These are phyloP conservation scores for Lithocarpus polystachyus DNA, from an alignment of 306 rosid genomes.

Conservation along the genomic window DNA sequence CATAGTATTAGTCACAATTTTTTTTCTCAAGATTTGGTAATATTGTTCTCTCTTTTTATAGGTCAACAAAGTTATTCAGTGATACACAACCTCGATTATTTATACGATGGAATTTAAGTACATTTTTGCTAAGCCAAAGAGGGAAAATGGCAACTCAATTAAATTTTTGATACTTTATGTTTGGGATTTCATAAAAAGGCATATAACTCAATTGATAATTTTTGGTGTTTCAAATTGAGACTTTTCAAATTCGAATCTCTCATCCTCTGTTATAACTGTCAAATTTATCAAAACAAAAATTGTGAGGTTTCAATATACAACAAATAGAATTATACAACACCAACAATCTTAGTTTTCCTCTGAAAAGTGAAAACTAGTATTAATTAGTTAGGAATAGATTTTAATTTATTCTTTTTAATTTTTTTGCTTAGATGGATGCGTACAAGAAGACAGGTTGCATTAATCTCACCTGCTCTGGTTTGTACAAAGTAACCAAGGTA, in stretches of 20 bases:
- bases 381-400: not conserved
- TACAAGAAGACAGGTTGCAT: conserved; percentile 64
- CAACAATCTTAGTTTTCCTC: not conserved
- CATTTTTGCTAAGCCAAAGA: not conserved
- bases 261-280: too few relatives aligned
- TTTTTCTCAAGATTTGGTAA: not conserved
- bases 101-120: conserved; percentile 59
- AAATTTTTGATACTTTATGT: too few relatives aligned
- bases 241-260: too few relatives aligned
- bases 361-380: not conserved
- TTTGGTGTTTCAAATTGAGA: too few relatives aligned
- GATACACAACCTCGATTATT: conserved; percentile 38
- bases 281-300: too few relatives aligned
- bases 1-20: not conserved
- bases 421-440: conserved; percentile 39
- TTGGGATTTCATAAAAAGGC: too few relatives aligned
- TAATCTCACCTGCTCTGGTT: conserved; percentile 62
- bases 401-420: not conserved
- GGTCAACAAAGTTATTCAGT: conserved; percentile 60
- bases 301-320: too few relatives aligned
- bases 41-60: not conserved
- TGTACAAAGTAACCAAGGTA: conserved; percentile 35
- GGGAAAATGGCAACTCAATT: not conserved
- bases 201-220: too few relatives aligned
- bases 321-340: too few relatives aligned